Conservation (phyloP, 2,329 filamentous ascomycete species). For the Elsinoe australis region DNA sequence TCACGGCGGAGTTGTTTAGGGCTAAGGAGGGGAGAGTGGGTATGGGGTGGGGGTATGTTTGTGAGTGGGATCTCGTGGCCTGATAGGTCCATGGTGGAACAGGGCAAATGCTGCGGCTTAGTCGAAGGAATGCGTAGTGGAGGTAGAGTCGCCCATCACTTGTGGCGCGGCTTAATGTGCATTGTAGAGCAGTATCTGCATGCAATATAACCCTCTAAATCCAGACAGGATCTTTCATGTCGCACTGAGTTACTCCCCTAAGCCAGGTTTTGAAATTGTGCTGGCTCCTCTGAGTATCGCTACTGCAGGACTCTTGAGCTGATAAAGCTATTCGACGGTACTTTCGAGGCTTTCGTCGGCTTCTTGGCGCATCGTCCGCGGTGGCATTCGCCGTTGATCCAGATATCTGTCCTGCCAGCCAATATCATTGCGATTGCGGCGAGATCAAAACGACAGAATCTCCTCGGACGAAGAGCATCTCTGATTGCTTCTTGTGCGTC, state of each 20-base stretch:
- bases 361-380: neutral
- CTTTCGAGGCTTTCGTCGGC: neutral
- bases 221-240: too few relatives aligned
- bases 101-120: too few relatives aligned
- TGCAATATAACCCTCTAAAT: too few relatives aligned
- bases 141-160: too few relatives aligned
- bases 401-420: too few relatives aligned
- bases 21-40: conserved; percentile 40
- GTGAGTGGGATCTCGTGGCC: conserved; percentile 48
- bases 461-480: conserved; percentile 92
- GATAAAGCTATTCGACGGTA: too few relatives aligned
- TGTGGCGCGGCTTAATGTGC: too few relatives aligned
- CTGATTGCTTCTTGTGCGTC: conserved; percentile 93
- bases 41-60: conserved; percentile 46
- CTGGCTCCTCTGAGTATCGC: neutral
- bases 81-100: too few relatives aligned
- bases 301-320: neutral
- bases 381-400: too few relatives aligned
- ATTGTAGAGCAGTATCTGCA: too few relatives aligned
- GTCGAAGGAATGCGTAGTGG: too few relatives aligned
- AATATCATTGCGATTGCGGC: conserved; percentile 28
- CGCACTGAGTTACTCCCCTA: too few relatives aligned
- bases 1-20: conserved; percentile 44
- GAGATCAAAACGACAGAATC: conserved; percentile 47
- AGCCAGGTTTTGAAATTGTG: neutral